phyloP scores from a whole-genome alignment of 2,329 filamentous ascomycete species.

The Beauveria sp. region DNA sequence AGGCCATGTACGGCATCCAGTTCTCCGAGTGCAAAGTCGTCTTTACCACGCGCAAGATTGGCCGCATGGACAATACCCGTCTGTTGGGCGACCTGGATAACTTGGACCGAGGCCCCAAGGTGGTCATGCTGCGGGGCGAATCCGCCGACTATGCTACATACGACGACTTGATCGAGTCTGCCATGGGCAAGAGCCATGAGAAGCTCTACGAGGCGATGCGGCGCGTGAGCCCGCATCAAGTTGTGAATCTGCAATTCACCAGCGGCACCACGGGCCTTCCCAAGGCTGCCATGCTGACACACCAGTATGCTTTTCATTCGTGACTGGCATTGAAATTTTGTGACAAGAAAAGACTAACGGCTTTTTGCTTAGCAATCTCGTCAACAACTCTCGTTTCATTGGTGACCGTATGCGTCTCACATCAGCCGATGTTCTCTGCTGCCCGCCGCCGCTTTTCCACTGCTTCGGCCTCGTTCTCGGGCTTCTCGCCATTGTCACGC shows the following conservation, averaged over 20 bases:
- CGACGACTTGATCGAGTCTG: slow-evolving; percentile 45
- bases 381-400: slow-evolving; percentile 63
- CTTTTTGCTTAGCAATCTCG: slow-evolving; percentile 37
- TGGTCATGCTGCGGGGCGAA: slow-evolving; percentile 54
- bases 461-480: slow-evolving; percentile 78
- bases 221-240: slow-evolving; percentile 54
- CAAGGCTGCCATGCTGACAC: slow-evolving; percentile 68
- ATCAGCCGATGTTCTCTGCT: slow-evolving; percentile 62
- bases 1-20: slow-evolving; percentile 62
- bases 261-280: slow-evolving; percentile 67
- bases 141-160: slow-evolving; percentile 52
- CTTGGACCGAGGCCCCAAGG: slow-evolving; percentile 37
- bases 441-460: slow-evolving; percentile 77
- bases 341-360: slow-evolving; percentile 2
- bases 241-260: slow-evolving; percentile 69
- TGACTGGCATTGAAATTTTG: not conserved
- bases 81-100: slow-evolving; percentile 48
- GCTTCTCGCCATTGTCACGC: slow-evolving; percentile 62
- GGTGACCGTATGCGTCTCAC: slow-evolving; percentile 68
- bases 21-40: slow-evolving; percentile 67
- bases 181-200: slow-evolving; percentile 39
- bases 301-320: slow-evolving; percentile 41
- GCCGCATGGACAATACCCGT: slow-evolving; percentile 53
- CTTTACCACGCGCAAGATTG: slow-evolving; percentile 65
- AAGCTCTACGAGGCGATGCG: slow-evolving; percentile 45